A percentile compares a stretch with the other conserved stretches of the same genome.
These are phyloP conservation scores for Hamigera avellanea DNA, from an alignment of 495 filamentous ascomycete species.

Conservation along the genomic window DNA sequence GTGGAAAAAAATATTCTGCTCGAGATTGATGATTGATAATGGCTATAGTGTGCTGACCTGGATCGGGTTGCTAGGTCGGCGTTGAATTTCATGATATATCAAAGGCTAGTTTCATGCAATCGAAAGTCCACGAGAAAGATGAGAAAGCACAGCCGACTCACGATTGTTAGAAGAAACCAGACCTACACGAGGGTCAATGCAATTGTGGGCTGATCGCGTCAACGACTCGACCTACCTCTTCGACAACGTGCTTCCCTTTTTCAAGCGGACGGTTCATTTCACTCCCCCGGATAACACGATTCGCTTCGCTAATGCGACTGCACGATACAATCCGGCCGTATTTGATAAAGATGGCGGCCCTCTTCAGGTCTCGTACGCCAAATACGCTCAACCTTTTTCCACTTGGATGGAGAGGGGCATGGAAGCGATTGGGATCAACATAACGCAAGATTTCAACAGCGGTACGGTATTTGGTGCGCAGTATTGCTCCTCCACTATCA, in stretches of 20 bases:
- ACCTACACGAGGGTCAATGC: conserved; percentile 24
- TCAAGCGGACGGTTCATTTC: conserved; percentile 23
- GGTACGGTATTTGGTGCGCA: conserved; percentile 25
- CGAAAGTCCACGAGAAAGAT: background rate
- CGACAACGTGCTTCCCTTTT: conserved; percentile 30
- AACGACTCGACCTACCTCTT: conserved; percentile 32
- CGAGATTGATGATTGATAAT: background rate
- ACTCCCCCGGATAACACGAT: conserved; percentile 11
- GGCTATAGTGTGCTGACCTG: background rate
- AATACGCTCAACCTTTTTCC: conserved; percentile 19
- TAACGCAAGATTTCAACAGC: conserved; percentile 17
- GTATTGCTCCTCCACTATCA: conserved; percentile 25
- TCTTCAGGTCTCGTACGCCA: conserved; percentile 23
- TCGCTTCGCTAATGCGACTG: conserved; percentile 10
- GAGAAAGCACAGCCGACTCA: too few relatives aligned
- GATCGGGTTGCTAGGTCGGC: conserved; percentile 13
- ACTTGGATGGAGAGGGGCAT: conserved; percentile 18
- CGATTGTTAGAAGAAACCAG: too few relatives aligned
- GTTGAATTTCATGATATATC: conserved; percentile 26
- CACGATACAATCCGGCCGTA: conserved; percentile 13
- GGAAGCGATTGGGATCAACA: conserved; percentile 14
- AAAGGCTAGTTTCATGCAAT: conserved; percentile 12
- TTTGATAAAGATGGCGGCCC: conserved; percentile 16
- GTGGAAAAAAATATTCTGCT: conserved; percentile 1
- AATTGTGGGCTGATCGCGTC: conserved; percentile 34